Evolutionary conservation across 257 asterid species (phyloP), one percentile per base, ranked within the genome.

Genomic region (Jacaranda copaia): DNA sequence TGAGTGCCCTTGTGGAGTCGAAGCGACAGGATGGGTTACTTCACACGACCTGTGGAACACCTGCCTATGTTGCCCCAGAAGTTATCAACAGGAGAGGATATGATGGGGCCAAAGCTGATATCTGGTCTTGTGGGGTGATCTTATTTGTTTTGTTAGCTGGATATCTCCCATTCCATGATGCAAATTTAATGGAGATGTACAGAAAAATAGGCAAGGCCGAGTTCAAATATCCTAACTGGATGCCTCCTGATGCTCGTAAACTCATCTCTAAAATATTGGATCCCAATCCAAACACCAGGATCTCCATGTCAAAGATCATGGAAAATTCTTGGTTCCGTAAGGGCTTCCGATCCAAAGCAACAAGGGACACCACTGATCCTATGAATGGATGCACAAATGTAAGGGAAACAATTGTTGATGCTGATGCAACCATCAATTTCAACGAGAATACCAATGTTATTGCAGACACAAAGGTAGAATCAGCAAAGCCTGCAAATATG

Each of bases 11-110:
- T 1, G 82, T 88, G 0, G 97, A 84, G 36, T 85, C 88, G 9
- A 89, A 81, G 76, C 79, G 83, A 35, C 91, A 87, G 70, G 98
- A 94, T 4, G 96, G 97, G 12, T 70, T 91, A 2, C 70, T 81
- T 12, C 85, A 81, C 80, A 81, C 85, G 0, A 43, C 77, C 0
- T 81, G 95, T 57, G 98, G 97, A 48, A 93, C 98, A 7, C 96
- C 96, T 5, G 96, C 96, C 3, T 93, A 93, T 81, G 97, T 89
- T 77, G 91, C 98, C 40, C 97, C 96, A 0, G 98, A 93, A 77
- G 93, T 94, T 82, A 90, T 94, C 58, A 82, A 64, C 78, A 73
- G 90, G 72, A 88, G 81, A 80, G 97, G 97, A 8, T 90, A 94
- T 40, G 97, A 90, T 68, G 98, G 98, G 14, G 55, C 88, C 36